Conservation (phyloP, 345 rosid genomes). For the Eucalyptus regnans region DNA sequence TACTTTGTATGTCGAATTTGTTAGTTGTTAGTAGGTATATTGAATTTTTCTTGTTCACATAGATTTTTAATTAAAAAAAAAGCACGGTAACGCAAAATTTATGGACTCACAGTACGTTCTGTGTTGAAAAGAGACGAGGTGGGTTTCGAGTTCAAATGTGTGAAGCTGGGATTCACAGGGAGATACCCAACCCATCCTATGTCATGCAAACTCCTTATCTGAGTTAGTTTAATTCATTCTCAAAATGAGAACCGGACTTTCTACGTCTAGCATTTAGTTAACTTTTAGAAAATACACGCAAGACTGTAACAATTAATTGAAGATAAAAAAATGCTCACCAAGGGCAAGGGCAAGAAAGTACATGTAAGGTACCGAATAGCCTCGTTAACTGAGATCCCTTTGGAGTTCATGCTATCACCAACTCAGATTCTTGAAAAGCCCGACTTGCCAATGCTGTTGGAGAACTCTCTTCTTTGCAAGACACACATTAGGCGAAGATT, state of each 20-base stretch:
- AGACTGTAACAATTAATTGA: neutral
- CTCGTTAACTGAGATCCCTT: neutral
- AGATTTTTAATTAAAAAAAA: neutral
- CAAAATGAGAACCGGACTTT: neutral
- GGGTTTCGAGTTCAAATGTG: neutral
- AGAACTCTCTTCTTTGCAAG: neutral
- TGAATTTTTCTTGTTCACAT: neutral
- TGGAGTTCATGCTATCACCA: neutral
- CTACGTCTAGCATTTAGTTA: neutral
- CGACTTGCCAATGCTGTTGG: neutral
- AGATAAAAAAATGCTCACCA: neutral
- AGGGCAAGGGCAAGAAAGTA: neutral
- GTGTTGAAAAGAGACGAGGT: neutral
- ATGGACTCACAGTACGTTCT: neutral
- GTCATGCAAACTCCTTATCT: neutral
- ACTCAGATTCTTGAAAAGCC: neutral
- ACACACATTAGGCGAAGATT: neutral
- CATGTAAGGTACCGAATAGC: neutral
- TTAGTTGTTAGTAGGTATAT: neutral
- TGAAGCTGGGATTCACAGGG: neutral
- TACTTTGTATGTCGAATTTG: neutral
- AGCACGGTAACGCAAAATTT: neutral
- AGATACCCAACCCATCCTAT: neutral
- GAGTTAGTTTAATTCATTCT: neutral
- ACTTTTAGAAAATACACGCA: neutral